Percentiles rank a stretch among this genome's conserved stretches.
These are phyloP conservation scores for Rhizopogon salebrosus DNA, from an alignment of 768 basidiomycete genomes.

Conservation along the genomic window DNA sequence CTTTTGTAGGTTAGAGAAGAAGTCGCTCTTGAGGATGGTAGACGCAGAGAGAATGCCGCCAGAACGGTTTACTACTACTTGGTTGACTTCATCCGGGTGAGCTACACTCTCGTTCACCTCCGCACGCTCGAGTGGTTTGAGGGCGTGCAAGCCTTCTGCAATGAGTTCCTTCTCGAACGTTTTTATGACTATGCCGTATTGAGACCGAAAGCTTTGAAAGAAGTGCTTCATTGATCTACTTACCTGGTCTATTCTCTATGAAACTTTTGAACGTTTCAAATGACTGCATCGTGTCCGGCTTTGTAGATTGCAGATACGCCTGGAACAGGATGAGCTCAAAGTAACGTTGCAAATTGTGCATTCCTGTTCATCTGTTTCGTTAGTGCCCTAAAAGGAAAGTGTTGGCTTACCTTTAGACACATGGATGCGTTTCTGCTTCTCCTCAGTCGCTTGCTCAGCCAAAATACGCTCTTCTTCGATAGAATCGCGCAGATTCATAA, in stretches of 20 bases:
- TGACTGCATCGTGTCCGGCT: slow-evolving; percentile 73
- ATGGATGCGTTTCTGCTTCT: slow-evolving; percentile 57
- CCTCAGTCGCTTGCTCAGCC: slow-evolving; percentile 75
- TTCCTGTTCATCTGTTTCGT: slow-evolving; percentile 36
- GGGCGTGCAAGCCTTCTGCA: slow-evolving; percentile 67
- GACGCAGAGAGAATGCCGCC: slow-evolving; percentile 87
- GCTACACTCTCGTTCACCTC: slow-evolving; percentile 64
- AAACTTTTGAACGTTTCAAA: slow-evolving; percentile 78
- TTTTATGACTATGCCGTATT: slow-evolving; percentile 65
- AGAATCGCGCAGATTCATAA: slow-evolving; percentile 81
- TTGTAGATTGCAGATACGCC: slow-evolving; percentile 77
- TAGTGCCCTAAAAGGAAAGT: not conserved
- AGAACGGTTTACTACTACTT: slow-evolving; percentile 77
- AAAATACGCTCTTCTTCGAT: slow-evolving; percentile 79
- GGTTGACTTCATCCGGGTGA: slow-evolving; percentile 86
- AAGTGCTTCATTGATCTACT: slow-evolving; percentile 1
- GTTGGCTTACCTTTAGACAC: slow-evolving; percentile 61
- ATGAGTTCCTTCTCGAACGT: slow-evolving; percentile 92
- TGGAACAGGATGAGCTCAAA: slow-evolving; percentile 87
- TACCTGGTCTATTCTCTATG: slow-evolving; percentile 81
- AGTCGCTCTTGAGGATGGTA: slow-evolving; percentile 93
- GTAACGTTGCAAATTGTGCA: slow-evolving; percentile 80
- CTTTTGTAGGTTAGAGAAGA: slow-evolving; percentile 92
- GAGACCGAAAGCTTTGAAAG: not conserved
- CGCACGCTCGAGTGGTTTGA: slow-evolving; percentile 78